Evolutionary conservation across 345 rosid genomes (phyloP), one percentile per base, ranked within the genome.

Genomic region (Eucalyptus cloeziana): DNA sequence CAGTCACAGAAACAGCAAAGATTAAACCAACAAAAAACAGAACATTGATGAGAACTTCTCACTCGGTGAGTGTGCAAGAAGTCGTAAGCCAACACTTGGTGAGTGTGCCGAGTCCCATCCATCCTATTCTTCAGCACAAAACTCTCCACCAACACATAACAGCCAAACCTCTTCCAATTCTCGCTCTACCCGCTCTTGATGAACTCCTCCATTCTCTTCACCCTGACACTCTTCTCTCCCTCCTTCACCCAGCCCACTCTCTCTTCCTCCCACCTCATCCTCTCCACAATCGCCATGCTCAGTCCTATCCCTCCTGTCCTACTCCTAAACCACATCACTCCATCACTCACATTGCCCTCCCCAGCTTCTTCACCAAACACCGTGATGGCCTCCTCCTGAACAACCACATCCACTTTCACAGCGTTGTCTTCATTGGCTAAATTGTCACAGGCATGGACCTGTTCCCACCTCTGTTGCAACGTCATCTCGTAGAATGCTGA

Each of bases 111-210:
- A 71, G 92, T 93, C 80, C 92, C 94, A 91, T 94, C 94, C 93
- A 91, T 92, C 88, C 98, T 50, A 5, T 15, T 95, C 91, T 86
- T 93, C 92, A 95, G 87, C 27, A 92, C 93, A 92, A 93, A 94
- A 37, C 94, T 93, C 93, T 96, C 96, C 37, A 95, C 96, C 93
- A 95, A 91, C 60, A 90, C 92, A 91, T 93, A 94, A 37, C 93
- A 94, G 7, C 92, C 87, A 88, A 93, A 93, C 40, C 88, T 92
- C 85, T 92, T 94, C 98, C 96, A 95, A 2, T 83, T 31, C 9
- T 62, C 92, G 40, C 30, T n/a, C 27, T 52, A 90, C 3, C 31
- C 88, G 45, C 91, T 92, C 85, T 44, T 49, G 43, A 60, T 60
- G 31, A 89, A 86, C 87, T 90, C 89, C 89, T 91, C 93, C 6